phyloP scores from a whole-genome alignment of 2,329 filamentous ascomycete species.

The Podosphaera fusca region DNA sequence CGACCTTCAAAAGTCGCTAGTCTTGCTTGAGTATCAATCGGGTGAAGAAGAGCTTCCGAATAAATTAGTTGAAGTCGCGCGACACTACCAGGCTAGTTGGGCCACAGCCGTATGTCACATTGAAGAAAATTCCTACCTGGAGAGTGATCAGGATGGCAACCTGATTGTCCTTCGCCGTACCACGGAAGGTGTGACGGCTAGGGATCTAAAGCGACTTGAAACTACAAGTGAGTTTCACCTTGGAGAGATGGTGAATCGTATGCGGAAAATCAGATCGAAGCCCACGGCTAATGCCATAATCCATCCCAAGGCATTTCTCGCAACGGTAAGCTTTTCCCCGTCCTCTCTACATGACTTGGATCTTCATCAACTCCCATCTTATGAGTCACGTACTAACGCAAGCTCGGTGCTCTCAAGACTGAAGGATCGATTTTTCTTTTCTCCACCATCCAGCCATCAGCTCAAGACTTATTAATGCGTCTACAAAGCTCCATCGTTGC shows the following conservation, averaged over 20 bases:
- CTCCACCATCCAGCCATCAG: conserved; percentile 46
- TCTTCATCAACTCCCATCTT: no score
- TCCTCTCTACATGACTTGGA: neutral
- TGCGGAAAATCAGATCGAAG: conserved; percentile 49
- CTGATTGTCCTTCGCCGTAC: conserved; percentile 61
- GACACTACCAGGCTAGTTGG: conserved; percentile 69
- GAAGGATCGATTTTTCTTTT: conserved; percentile 86
- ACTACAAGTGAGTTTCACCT: conserved; percentile 63
- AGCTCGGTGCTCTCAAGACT: conserved; percentile 27
- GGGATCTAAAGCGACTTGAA: conserved; percentile 48
- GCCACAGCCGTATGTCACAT: conserved; percentile 54
- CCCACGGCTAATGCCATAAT: conserved; percentile 42
- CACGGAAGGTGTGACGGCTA: conserved; percentile 42
- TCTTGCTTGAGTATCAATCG: conserved; percentile 47
- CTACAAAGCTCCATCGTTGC: conserved; percentile 52
- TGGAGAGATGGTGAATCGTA: conserved; percentile 83
- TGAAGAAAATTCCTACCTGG: conserved; percentile 51
- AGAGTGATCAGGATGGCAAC: conserved; percentile 74
- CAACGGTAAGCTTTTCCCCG: conserved; percentile 39
- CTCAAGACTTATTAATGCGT: conserved; percentile 60
- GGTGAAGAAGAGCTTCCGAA: conserved; percentile 32
- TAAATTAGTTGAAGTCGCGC: conserved; percentile 47
- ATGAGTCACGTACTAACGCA: conserved; percentile 5
- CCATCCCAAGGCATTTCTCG: conserved; percentile 65
- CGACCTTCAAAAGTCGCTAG: conserved; percentile 84